Evolutionary conservation across 2,329 filamentous ascomycete genomes (phyloP), one percentile per base, ranked within the genome.

Genomic region (Penicillium glabrum): DNA sequence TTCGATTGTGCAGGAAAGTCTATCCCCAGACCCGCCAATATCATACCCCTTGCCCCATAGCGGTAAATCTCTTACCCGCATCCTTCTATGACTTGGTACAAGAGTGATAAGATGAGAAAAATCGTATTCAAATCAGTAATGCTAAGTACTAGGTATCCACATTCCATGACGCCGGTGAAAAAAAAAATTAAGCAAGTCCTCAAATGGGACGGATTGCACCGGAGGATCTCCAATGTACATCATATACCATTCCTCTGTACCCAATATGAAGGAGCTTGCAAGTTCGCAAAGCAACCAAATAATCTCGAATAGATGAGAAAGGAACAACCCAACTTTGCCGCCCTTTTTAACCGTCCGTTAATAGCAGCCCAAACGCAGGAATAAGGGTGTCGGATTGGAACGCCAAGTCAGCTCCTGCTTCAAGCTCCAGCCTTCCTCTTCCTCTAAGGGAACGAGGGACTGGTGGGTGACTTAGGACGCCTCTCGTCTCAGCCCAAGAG

Each of bases 171-270:
- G 57, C 63, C 57, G 9, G 33, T 39, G 46, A 58, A 33, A 58
- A 49, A 59, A 58, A 49, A 59, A 51, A 68, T 64, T 58, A 65
- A 64, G 46, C 56, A 62, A 60, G 24, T 47, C 29, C n/a, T 35
- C 51, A 24, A 53, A 53, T 31, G n/a, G 55, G 57, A 53, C 45
- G 58, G 46, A 53, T 54, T 52, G 54, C 53, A 44, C 44, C 31
- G 43, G 35, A 39, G 56, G 41, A 45, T 58, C 46, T 53, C 54
- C 44, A 55, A 63, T 60, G 57, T 58, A 62, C 53, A 49, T 50
- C 33, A 50, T 50, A 26, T 58, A 48, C 52, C 50, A 52, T 50
- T 48, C 29, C 46, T 48, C 46, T 39, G 23, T 50, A 29, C 23
- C 16, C 16, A 27, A 47, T 23, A 24, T n/a, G 11, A 29, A 37